A percentile compares a stretch with the other conserved stretches of the same genome.
Evolutionary conservation across 2,329 filamentous ascomycete species (phyloP).

Genomic region (Fusarium sp.): DNA sequence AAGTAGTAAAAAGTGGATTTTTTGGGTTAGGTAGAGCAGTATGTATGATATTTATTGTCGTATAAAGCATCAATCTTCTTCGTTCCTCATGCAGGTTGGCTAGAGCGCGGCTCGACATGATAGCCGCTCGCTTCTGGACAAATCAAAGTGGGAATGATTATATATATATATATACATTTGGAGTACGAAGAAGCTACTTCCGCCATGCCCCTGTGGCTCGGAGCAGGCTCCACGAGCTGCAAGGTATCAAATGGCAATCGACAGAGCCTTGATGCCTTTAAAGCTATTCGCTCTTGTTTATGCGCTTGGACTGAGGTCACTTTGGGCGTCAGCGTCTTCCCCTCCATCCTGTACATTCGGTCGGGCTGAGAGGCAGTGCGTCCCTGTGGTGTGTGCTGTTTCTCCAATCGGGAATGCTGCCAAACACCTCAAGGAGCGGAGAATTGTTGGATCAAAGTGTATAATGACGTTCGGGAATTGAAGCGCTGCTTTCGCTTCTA

Average conservation of each 20-base stretch:
- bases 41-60: background rate
- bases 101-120: background rate
- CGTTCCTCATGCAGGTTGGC: background rate
- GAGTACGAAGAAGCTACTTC: slow-evolving; percentile 14
- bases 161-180: background rate
- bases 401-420: background rate
- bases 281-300: background rate
- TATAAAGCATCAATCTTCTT: no score
- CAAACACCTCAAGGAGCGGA: background rate
- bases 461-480: background rate
- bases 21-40: background rate
- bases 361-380: background rate
- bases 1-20: background rate
- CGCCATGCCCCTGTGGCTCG: background rate
- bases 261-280: background rate
- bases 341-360: background rate
- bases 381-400: background rate
- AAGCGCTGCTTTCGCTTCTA: background rate
- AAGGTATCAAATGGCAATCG: slow-evolving; percentile 13
- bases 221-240: slow-evolving; percentile 7
- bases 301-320: background rate
- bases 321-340: background rate
- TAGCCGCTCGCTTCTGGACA: background rate
- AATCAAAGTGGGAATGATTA: background rate
- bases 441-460: background rate